phyloP scores from a whole-genome alignment of 2,329 filamentous ascomycete genomes.

The Magnaporthiopsis rhizophila region DNA sequence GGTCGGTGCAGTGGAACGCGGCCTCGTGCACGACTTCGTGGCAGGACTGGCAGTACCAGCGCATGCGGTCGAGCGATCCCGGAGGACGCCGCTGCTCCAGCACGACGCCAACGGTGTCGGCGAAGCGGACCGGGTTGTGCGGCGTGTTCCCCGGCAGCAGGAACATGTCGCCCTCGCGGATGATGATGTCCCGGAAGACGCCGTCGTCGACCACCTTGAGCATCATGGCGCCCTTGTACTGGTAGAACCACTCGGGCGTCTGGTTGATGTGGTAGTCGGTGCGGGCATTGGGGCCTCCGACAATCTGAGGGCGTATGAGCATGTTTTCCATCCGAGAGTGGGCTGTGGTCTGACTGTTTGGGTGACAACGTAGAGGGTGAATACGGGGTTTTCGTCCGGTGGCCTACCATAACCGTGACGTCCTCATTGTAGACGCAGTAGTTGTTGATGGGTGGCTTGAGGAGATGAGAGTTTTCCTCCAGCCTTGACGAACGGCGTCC shows the following conservation, averaged over 20 bases:
- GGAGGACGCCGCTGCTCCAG: constrained; percentile 74
- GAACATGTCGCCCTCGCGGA: constrained; percentile 90
- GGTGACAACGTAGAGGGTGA: neutral
- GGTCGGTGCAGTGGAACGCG: constrained; percentile 77
- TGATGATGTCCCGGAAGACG: constrained; percentile 74
- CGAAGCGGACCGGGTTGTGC: constrained; percentile 88
- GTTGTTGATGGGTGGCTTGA: constrained; percentile 93
- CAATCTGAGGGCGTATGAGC: constrained; percentile 28
- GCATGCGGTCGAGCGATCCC: constrained; percentile 64
- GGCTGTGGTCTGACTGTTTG: neutral
- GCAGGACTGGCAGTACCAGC: constrained; percentile 70
- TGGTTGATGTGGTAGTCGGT: constrained; percentile 98
- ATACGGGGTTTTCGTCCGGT: constrained; percentile 10
- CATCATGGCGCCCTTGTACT: constrained; percentile 87
- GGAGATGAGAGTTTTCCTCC: constrained; percentile 80
- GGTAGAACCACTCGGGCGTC: constrained; percentile 97
- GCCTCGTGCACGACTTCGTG: constrained; percentile 73
- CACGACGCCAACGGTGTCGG: constrained; percentile 83
- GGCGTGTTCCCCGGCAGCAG: constrained; percentile 89
- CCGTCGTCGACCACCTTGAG: constrained; percentile 77
- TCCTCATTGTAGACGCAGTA: constrained; percentile 89
- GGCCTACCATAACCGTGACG: constrained; percentile 67
- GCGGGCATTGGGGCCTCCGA: constrained; percentile 90
- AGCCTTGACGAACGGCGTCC: constrained; percentile 51
- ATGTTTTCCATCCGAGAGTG: neutral